A percentile compares a stretch with the other conserved stretches of the same genome.
Conservation (phyloP, 2,329 filamentous ascomycete species). For the Venturiaceae sp. region DNA sequence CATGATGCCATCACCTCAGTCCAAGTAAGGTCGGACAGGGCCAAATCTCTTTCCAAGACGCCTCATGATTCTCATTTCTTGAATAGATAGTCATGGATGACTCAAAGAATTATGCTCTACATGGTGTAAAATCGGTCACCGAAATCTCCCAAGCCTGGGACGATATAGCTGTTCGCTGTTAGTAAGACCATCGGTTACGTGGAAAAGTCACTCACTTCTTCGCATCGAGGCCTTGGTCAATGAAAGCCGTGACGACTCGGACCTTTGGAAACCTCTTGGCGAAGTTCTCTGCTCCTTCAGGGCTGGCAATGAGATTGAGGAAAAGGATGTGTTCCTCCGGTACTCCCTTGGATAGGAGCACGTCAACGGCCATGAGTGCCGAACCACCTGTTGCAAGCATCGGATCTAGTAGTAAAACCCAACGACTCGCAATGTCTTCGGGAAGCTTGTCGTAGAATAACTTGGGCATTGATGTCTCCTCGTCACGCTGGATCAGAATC, state of each 20-base stretch:
- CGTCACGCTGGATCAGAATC: conserved; percentile 94
- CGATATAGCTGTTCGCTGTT: conserved; percentile 64
- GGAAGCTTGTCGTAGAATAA: conserved; percentile 98
- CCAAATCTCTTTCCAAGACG: too few relatives aligned
- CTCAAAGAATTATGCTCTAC: conserved; percentile 29
- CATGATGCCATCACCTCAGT: too few relatives aligned
- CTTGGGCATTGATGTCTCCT: conserved; percentile 85
- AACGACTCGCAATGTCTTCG: conserved; percentile 82
- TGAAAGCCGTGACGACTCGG: conserved; percentile 88
- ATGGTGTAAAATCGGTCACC: conserved; percentile 94
- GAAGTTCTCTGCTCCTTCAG: conserved; percentile 83
- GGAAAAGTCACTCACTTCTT: conserved; percentile 69
- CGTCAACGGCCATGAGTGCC: conserved; percentile 93
- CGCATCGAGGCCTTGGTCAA: conserved; percentile 91
- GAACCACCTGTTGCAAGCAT: conserved; percentile 98
- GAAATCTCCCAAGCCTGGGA: conserved; percentile 89
- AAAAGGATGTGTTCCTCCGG: conserved; percentile 94
- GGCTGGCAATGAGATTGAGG: conserved; percentile 94
- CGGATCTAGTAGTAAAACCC: conserved; percentile 91
- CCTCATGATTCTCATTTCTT: too few relatives aligned
- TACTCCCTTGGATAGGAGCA: conserved; percentile 80
- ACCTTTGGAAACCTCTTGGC: conserved; percentile 81
- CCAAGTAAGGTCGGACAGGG: too few relatives aligned
- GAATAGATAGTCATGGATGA: too few relatives aligned
- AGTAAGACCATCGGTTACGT: conserved; percentile 7